A percentile compares a stretch with the other conserved stretches of the same genome.
Evolutionary conservation across 257 asterid genomes (phyloP).

Genomic region (Gentiana dahurica): DNA sequence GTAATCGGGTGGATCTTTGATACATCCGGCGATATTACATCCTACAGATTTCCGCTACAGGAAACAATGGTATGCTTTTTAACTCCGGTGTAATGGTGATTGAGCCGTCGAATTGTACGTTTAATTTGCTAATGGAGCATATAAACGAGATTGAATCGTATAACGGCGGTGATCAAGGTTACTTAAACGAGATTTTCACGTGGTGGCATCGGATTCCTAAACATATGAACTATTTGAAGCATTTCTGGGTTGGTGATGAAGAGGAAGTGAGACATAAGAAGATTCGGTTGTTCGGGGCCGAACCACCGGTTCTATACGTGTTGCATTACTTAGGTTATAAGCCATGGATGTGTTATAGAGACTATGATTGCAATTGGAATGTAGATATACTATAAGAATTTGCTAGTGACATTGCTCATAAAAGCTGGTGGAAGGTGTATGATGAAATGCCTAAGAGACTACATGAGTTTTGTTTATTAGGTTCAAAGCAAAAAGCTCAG

Average conservation of each 20-base stretch:
- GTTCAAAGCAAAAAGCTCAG: slow-evolving; percentile 75
- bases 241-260: slow-evolving; percentile 88
- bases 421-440: slow-evolving; percentile 79
- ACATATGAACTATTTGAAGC: slow-evolving; percentile 76
- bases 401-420: slow-evolving; percentile 80
- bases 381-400: slow-evolving; percentile 68
- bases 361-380: slow-evolving; percentile 88
- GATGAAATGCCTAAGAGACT: slow-evolving; percentile 53
- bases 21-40: slow-evolving; percentile 6
- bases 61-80: slow-evolving; percentile 82
- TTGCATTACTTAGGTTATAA: slow-evolving; percentile 74
- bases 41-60: slow-evolving; percentile 89
- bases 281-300: slow-evolving; percentile 45
- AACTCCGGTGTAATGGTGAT: slow-evolving; percentile 90
- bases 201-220: slow-evolving; percentile 95
- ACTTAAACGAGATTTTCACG: slow-evolving; percentile 68
- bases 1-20: too few species aligned
- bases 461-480: slow-evolving; percentile 47
- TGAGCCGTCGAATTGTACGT: slow-evolving; percentile 85
- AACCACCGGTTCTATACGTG: slow-evolving; percentile 69
- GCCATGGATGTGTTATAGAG: slow-evolving; percentile 87
- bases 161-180: slow-evolving; percentile 92
- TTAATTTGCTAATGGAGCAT: slow-evolving; percentile 69
- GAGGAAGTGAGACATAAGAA: slow-evolving; percentile 46
- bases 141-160: slow-evolving; percentile 77